These are phyloP conservation scores for Brassica incana DNA, from an alignment of 345 rosid species.

Conservation along the genomic window DNA sequence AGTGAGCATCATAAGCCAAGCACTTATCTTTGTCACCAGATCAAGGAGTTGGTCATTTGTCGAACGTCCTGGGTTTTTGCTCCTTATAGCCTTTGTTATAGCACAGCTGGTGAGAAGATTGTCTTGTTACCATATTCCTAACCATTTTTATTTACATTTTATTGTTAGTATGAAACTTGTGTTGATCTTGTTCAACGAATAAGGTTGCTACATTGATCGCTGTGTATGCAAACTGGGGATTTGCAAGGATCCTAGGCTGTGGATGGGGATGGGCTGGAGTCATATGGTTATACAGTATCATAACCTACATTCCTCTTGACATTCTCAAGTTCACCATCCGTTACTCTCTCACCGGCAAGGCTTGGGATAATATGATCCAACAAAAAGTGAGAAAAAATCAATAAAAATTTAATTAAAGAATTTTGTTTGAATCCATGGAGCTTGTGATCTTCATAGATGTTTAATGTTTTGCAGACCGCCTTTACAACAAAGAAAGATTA, in stretches of 20 bases:
- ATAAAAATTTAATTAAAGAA: not conserved
- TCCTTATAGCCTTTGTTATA: slow-evolving; percentile 52
- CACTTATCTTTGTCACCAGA: slow-evolving; percentile 59
- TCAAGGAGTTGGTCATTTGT: slow-evolving; percentile 77
- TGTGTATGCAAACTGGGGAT: slow-evolving; percentile 1
- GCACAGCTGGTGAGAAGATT: slow-evolving; percentile 63
- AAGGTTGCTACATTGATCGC: slow-evolving; percentile 36
- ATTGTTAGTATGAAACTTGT: not conserved
- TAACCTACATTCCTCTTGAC: not conserved
- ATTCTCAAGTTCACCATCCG: not conserved
- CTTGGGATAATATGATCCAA: slow-evolving; percentile 1
- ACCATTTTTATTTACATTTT: not conserved
- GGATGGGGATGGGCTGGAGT: not conserved
- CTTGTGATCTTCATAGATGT: not conserved
- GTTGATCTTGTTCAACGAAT: not conserved
- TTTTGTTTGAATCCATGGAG: not conserved
- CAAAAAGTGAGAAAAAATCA: slow-evolving; percentile 45
- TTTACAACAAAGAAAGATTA: not conserved
- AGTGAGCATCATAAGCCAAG: slow-evolving; percentile 57
- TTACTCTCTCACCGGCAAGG: not conserved
- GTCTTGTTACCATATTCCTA: not conserved
- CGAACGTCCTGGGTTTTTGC: slow-evolving; percentile 67
- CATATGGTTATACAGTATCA: not conserved
- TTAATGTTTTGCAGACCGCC: not conserved
- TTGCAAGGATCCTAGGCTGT: not conserved